Conservation (phyloP, 2,329 filamentous ascomycete genomes). For the Alternaria consortialis region DNA sequence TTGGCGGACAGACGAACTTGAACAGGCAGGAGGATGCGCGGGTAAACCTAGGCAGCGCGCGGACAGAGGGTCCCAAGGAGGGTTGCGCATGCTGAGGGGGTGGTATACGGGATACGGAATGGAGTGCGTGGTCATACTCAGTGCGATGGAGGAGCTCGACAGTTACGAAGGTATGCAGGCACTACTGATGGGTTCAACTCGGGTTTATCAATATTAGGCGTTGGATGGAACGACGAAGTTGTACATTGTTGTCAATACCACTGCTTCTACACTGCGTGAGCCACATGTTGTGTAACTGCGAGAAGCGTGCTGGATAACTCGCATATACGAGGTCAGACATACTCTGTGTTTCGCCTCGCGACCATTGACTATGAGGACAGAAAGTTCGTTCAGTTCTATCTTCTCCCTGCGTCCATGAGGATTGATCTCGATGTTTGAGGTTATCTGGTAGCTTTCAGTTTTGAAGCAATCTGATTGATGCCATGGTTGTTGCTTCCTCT, state of each 20-base stretch:
- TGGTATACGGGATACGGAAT: not conserved
- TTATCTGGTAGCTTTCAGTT: not conserved
- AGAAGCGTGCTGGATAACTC: not conserved
- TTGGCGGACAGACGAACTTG: constrained; percentile 65
- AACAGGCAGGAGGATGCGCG: constrained; percentile 70
- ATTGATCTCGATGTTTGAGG: not conserved
- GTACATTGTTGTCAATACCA: not conserved
- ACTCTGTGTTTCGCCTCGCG: not conserved
- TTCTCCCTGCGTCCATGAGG: not conserved
- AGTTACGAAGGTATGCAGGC: not conserved
- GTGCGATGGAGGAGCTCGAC: not conserved
- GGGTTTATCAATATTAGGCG: constrained; percentile 9
- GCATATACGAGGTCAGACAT: not conserved
- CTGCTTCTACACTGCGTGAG: not conserved
- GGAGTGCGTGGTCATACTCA: not conserved
- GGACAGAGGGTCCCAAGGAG: constrained; percentile 80
- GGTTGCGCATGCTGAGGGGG: constrained; percentile 80
- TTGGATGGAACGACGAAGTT: constrained; percentile 5
- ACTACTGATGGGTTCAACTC: not conserved
- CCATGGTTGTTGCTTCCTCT: not conserved
- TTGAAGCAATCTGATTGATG: not conserved
- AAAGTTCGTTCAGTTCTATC: not conserved
- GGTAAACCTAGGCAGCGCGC: constrained; percentile 81
- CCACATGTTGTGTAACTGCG: not conserved
- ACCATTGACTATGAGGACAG: not conserved